Percentiles rank a stretch among this genome's conserved stretches.
Evolutionary conservation across 139 green algal species (phyloP).

Genomic region (Diplosphaera chodatii): DNA sequence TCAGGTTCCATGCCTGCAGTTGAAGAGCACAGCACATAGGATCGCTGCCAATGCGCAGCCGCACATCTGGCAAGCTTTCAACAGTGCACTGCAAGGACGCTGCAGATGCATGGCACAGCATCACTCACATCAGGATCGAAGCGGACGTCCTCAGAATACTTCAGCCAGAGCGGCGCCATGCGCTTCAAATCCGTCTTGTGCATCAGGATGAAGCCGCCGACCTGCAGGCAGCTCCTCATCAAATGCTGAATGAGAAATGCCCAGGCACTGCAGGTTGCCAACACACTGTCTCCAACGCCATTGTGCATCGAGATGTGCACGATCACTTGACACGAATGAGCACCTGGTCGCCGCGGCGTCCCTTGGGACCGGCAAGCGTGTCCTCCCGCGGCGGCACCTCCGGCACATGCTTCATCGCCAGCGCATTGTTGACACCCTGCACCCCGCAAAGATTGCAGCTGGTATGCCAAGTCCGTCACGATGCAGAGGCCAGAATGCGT

Average conservation of each 20-base stretch:
- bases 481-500: too few relatives aligned
- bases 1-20: constrained; percentile 53
- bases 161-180: constrained; percentile 62
- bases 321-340: too few relatives aligned
- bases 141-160: constrained; percentile 27
- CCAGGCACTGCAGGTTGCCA: too few relatives aligned
- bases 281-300: too few relatives aligned
- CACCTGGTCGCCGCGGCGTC: constrained; percentile 27
- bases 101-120: too few relatives aligned
- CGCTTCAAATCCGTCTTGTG: constrained; percentile 63
- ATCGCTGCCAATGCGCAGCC: too few relatives aligned
- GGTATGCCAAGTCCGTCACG: too few relatives aligned
- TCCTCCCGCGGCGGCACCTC: constrained; percentile 10
- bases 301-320: too few relatives aligned
- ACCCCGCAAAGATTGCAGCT: too few relatives aligned
- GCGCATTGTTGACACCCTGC: constrained; percentile 31
- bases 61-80: too few relatives aligned
- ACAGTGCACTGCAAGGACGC: too few relatives aligned
- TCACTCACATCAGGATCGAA: constrained; percentile 23
- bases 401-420: constrained; percentile 34
- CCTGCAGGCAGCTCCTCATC: constrained; percentile 13
- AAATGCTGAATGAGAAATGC: not conserved
- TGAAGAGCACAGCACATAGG: too few relatives aligned
- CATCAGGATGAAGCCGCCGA: constrained; percentile 82
- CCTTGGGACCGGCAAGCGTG: constrained; percentile 13